phyloP scores from a whole-genome alignment of 768 basidiomycete genomes.

The Rhizopogon vulgaris region DNA sequence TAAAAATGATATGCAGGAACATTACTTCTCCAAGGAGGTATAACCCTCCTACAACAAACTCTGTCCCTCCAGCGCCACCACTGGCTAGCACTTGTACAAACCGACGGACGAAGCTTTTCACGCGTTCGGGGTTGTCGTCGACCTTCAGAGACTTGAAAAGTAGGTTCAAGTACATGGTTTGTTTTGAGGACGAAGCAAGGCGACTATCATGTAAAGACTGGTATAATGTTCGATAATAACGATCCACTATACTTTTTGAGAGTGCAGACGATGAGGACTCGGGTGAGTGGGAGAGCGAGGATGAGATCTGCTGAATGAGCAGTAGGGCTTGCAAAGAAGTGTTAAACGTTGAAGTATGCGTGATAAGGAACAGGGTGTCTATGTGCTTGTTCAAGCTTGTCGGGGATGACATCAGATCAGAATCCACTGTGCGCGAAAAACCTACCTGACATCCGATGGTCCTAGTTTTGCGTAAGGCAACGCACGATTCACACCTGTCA shows the following conservation, averaged over 20 bases:
- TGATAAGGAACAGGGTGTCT: conserved; percentile 90
- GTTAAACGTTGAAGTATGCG: conserved; percentile 95
- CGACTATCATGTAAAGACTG: conserved; percentile 82
- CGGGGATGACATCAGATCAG: conserved; percentile 2
- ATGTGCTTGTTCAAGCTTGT: conserved; percentile 78
- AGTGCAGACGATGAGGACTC: conserved; percentile 33
- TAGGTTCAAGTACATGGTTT: conserved; percentile 95
- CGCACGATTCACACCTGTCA: conserved; percentile 94
- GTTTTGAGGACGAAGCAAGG: conserved; percentile 78
- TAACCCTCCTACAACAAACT: conserved; percentile 85
- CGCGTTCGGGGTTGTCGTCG: conserved; percentile 50
- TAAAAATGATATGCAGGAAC: conserved; percentile 1
- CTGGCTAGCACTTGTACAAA: conserved; percentile 74
- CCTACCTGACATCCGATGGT: conserved; percentile 57
- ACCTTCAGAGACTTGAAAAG: conserved; percentile 86
- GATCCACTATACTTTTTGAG: conserved; percentile 47
- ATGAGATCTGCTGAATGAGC: conserved; percentile 78
- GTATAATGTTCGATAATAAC: conserved; percentile 83
- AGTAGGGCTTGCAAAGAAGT: conserved; percentile 90
- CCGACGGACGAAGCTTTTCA: conserved; percentile 76
- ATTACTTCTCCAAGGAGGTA: conserved; percentile 84
- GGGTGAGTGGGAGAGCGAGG: conserved; percentile 40
- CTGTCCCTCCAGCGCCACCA: conserved; percentile 68
- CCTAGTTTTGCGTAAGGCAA: conserved; percentile 87
- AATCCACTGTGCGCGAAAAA: conserved; percentile 3